Evolutionary conservation across 176 grass and related monocot species (phyloP), one percentile per base, ranked within the genome.

Genomic region (Pontederia crassipes): DNA sequence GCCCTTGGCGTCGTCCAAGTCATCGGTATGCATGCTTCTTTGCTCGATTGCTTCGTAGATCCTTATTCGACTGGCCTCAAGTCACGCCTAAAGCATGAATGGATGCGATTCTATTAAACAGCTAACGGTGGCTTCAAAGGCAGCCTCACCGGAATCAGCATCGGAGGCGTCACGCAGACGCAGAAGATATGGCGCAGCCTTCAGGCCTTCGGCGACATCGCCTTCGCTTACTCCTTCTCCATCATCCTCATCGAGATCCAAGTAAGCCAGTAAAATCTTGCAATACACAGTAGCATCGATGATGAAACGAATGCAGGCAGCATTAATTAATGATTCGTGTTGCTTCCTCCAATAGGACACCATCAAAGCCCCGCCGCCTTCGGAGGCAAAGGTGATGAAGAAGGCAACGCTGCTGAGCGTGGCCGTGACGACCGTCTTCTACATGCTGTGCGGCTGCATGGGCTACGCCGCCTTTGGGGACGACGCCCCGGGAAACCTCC

Each of bases 381-480:
- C 80, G 13, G 91, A 95, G 69, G 61, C 78, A 29, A 82, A 73
- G 86, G 91, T 95, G 77, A 95, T 95, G 91, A 71, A 16, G 71
- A 75, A 70, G 69, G 91, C 91, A 3, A 82, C 91, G 32, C 10
- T 63, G 58, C 46, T 95, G 13, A 95, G 91, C 54, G 76, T 89
- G n/a, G 27, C 35, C 24, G 77, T 82, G 2, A 90, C 91, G 11
- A 95, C 91, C 10, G 10, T 77, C 32, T 95, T 95, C 82, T 86
- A 95, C 78, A 89, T 89, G 66, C 77, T 89, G 28, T 95, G 86
- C 68, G 86, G 86, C 17, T 95, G 83, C 80, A 81, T 86, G 64
- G 90, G 90, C 2, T 95, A 95, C 57, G 90, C 90, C 4, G 90
- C 90, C 50, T 89, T 95, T 67, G 90, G 90, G 72, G 86, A 95